phyloP scores from a whole-genome alignment of 106 monocot species.

The Allium cepa region DNA sequence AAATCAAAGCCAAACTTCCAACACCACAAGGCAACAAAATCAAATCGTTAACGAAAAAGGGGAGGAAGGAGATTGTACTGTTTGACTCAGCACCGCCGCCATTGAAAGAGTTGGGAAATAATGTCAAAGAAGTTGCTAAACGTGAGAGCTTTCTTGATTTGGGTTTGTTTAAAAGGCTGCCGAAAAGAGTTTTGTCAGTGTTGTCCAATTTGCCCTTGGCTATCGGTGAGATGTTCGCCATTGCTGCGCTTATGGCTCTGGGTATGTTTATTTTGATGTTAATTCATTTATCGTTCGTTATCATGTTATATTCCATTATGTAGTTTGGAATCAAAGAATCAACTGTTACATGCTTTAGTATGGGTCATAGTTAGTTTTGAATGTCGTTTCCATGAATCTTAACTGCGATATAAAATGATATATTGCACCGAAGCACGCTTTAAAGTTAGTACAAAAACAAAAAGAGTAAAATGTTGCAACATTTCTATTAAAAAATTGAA shows the following conservation, averaged over 20 bases:
- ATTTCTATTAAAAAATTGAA: too few relatives aligned
- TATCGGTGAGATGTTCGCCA: constrained; percentile 85
- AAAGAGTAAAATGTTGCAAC: too few relatives aligned
- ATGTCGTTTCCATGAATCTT: too few relatives aligned
- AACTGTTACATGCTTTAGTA: too few relatives aligned
- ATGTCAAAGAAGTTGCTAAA: neutral
- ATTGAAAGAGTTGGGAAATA: constrained; percentile 12
- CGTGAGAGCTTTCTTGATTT: neutral
- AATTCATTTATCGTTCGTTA: too few relatives aligned
- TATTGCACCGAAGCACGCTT: too few relatives aligned
- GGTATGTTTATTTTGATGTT: constrained; percentile 24
- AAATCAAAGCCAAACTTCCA: constrained; percentile 10
- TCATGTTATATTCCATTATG: too few relatives aligned
- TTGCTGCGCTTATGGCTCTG: constrained; percentile 81
- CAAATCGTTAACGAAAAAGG: constrained; percentile 6
- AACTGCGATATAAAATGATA: too few relatives aligned
- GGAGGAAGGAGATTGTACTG: constrained; percentile 49
- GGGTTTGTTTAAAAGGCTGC: constrained; percentile 31
- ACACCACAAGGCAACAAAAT: constrained; percentile 15
- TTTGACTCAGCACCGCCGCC: constrained; percentile 56
- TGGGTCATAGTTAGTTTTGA: too few relatives aligned
- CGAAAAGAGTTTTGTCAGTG: constrained; percentile 45
- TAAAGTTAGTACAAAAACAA: too few relatives aligned
- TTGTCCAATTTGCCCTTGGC: constrained; percentile 90
- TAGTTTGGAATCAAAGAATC: too few relatives aligned